Conservation (phyloP, 2,329 filamentous ascomycete genomes). For the Paecilomyces niveus region DNA sequence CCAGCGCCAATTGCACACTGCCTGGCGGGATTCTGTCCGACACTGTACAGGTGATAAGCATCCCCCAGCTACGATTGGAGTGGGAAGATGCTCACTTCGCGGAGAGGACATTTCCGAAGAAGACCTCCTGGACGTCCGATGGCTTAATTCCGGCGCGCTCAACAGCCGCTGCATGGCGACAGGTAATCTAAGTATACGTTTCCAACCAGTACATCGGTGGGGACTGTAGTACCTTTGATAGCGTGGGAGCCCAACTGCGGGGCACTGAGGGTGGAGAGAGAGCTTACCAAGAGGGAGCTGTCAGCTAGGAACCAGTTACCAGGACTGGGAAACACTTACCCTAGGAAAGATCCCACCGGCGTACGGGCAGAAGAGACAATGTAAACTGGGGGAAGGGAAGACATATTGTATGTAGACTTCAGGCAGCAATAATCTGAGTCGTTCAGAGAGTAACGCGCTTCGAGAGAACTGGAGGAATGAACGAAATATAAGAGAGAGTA, state of each 20-base stretch:
- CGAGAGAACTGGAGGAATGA: not conserved
- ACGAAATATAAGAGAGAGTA: not conserved
- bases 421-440: constrained; percentile 3
- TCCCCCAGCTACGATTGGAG: constrained; percentile 1
- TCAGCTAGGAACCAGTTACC: constrained; percentile 13
- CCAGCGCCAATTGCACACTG: constrained; percentile 89
- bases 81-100: constrained; percentile 61
- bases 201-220: not conserved
- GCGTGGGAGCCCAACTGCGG: constrained; percentile 81
- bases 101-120: constrained; percentile 96
- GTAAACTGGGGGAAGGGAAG: constrained; percentile 80
- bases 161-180: constrained; percentile 55
- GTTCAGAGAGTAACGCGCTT: constrained; percentile 1
- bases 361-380: constrained; percentile 90
- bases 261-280: constrained; percentile 79
- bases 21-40: constrained; percentile 92
- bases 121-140: constrained; percentile 88
- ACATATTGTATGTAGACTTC: constrained; percentile 49
- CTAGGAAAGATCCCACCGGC: constrained; percentile 88
- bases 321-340: constrained; percentile 49
- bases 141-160: constrained; percentile 81
- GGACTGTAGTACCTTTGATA: constrained; percentile 66
- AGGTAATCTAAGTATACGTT: not conserved
- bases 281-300: constrained; percentile 47
- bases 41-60: constrained; percentile 44